Percentiles rank a stretch among this genome's conserved stretches.
Conservation (phyloP, 371 early-diverging fungal species). For the Circinella minor region DNA sequence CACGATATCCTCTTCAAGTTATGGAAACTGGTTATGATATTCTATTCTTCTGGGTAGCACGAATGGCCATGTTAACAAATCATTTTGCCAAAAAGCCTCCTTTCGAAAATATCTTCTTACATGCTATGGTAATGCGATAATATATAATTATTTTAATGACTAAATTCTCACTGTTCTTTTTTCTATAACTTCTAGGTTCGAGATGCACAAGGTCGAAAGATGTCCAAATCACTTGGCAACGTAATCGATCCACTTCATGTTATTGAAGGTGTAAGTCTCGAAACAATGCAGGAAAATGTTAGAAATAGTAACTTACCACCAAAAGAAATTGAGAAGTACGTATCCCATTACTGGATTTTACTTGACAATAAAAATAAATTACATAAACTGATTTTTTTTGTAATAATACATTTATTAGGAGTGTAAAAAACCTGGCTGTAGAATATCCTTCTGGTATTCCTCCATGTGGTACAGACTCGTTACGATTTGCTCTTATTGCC, state of each 20-base stretch:
- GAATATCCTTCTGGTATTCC: slow-evolving; percentile 97
- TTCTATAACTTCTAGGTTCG: slow-evolving; percentile 63
- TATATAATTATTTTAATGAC: no score
- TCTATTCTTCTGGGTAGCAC: slow-evolving; percentile 99
- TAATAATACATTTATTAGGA: slow-evolving; percentile 37
- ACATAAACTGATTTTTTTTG: background rate
- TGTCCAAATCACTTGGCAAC: slow-evolving; percentile 97
- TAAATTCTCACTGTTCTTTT: background rate
- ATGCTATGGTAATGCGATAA: slow-evolving; percentile 69
- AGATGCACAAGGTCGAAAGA: slow-evolving; percentile 97
- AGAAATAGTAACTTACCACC: slow-evolving; percentile 80
- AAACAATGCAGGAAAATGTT: slow-evolving; percentile 71
- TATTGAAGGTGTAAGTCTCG: slow-evolving; percentile 85
- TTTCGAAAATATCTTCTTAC: slow-evolving; percentile 85
- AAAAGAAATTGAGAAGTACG: slow-evolving; percentile 77
- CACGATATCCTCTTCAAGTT: slow-evolving; percentile 83
- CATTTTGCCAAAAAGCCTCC: slow-evolving; percentile 85
- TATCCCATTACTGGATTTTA: no score
- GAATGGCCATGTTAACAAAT: slow-evolving; percentile 98
- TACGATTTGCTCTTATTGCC: slow-evolving; percentile 88
- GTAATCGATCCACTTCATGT: slow-evolving; percentile 97
- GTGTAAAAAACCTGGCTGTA: slow-evolving; percentile 65
- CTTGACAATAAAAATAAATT: no score
- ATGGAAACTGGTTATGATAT: slow-evolving; percentile 99
- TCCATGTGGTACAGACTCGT: slow-evolving; percentile 96